These are phyloP conservation scores for Metschnikowia orientalis DNA, from an alignment of 805 yeast genomes.

Conservation along the genomic window DNA sequence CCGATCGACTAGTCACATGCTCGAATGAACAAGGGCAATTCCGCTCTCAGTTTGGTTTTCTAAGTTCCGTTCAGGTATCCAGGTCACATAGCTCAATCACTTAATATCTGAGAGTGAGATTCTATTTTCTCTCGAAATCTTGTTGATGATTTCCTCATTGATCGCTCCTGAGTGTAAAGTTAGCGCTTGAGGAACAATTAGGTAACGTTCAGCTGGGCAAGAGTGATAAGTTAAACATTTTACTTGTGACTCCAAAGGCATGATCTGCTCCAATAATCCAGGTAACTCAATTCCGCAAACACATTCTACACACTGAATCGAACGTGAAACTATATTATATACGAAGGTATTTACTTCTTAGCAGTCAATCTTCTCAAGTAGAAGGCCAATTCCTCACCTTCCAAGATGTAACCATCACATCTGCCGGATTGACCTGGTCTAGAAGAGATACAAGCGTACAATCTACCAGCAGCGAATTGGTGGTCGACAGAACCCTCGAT, in stretches of 20 bases:
- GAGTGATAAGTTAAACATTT: conserved; percentile 48
- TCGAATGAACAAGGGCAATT: conserved; percentile 50
- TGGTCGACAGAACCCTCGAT: conserved; percentile 87
- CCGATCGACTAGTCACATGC: conserved; percentile 59
- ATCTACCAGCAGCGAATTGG: conserved; percentile 98
- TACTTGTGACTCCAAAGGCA: conserved; percentile 46
- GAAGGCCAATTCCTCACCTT: conserved; percentile 99
- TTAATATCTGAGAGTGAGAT: conserved; percentile 23
- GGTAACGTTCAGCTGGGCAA: conserved; percentile 55
- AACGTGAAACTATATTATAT: conserved; percentile 16
- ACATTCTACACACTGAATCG: neutral
- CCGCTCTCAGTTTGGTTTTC: conserved; percentile 22
- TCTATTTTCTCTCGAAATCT: conserved; percentile 54
- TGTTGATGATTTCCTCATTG: conserved; percentile 55
- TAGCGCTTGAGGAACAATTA: conserved; percentile 43
- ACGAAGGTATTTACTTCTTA: conserved; percentile 68
- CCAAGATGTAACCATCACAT: conserved; percentile 99
- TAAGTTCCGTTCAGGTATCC: conserved; percentile 46
- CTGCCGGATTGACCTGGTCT: conserved; percentile 99
- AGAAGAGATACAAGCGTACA: conserved; percentile 97
- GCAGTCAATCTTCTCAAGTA: conserved; percentile 99
- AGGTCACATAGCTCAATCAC: conserved; percentile 26
- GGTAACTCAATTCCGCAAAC: neutral
- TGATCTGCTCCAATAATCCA: conserved; percentile 38
- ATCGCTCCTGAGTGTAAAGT: conserved; percentile 55